phyloP scores from a whole-genome alignment of 2,329 filamentous ascomycete genomes.

The Penicillium paneum region DNA sequence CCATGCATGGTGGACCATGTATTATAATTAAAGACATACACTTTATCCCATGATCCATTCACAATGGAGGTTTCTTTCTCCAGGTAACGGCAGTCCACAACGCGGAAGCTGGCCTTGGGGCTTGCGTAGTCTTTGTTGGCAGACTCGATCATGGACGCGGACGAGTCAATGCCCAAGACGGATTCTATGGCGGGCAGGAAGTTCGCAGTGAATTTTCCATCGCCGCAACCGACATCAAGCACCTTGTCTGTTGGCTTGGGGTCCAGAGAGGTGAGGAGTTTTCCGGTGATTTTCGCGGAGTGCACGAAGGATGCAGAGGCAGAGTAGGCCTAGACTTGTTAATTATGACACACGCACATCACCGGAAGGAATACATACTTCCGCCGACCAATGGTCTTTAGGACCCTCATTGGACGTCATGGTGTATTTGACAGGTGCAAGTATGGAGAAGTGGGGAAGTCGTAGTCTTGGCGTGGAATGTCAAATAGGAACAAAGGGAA shows the following conservation, averaged over 20 bases:
- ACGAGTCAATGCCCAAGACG: conserved; percentile 59
- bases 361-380: conserved; percentile 23
- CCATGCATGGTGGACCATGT: not conserved
- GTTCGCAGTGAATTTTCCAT: conserved; percentile 58
- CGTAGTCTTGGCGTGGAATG: not conserved
- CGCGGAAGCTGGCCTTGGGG: conserved; percentile 25
- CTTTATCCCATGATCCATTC: conserved; percentile 48
- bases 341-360: not conserved
- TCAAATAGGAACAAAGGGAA: not conserved
- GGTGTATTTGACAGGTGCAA: not conserved
- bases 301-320: conserved; percentile 61
- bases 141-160: conserved; percentile 56
- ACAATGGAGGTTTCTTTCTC: conserved; percentile 26
- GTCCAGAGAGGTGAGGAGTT: conserved; percentile 58
- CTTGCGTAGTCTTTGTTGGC: conserved; percentile 46
- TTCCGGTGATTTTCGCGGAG: conserved; percentile 54
- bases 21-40: conserved; percentile 34
- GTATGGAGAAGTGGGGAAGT: conserved; percentile 1
- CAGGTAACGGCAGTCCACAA: conserved; percentile 38
- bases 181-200: conserved; percentile 51
- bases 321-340: conserved; percentile 52
- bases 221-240: conserved; percentile 64
- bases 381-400: conserved; percentile 41
- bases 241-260: conserved; percentile 57
- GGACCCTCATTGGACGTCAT: conserved; percentile 1